Evolutionary conservation across 768 basidiomycete genomes (phyloP).

Genomic region (Rhodotorula kratochvilovae): DNA sequence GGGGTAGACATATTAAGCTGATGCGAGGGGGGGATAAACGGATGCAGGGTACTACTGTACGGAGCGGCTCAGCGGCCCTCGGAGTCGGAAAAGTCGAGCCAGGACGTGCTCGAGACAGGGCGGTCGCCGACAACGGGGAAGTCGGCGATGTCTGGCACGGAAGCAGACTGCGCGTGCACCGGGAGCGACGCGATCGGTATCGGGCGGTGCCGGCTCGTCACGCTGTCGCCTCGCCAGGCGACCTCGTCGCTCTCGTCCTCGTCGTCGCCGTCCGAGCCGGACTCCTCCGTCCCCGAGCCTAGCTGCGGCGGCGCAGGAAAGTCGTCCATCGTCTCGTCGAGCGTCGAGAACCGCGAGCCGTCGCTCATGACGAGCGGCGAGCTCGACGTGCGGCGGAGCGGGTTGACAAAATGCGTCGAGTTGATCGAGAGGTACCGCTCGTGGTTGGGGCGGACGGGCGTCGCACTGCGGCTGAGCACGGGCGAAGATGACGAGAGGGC

Average conservation of each 20-base stretch:
- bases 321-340: neutral
- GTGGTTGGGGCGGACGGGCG: neutral
- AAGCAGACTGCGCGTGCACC: neutral
- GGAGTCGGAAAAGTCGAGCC: constrained; percentile 15
- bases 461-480: neutral
- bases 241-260: neutral
- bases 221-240: neutral
- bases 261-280: constrained; percentile 13
- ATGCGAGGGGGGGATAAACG: neutral
- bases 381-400: neutral
- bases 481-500: neutral
- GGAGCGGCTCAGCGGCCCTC: neutral
- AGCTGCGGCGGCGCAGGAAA: constrained; percentile 13
- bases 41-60: neutral
- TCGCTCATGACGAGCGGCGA: neutral
- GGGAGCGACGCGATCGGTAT: neutral
- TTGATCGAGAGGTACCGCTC: constrained; percentile 11
- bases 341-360: neutral
- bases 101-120: constrained; percentile 1
- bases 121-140: neutral
- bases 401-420: neutral
- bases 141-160: neutral
- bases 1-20: no score
- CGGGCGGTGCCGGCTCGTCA: neutral
- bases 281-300: neutral